Base-by-base conservation (phyloP, 225 moss, liverwort and hornwort genomes). In the Bryoerythrophyllum caledonicum region DNA sequence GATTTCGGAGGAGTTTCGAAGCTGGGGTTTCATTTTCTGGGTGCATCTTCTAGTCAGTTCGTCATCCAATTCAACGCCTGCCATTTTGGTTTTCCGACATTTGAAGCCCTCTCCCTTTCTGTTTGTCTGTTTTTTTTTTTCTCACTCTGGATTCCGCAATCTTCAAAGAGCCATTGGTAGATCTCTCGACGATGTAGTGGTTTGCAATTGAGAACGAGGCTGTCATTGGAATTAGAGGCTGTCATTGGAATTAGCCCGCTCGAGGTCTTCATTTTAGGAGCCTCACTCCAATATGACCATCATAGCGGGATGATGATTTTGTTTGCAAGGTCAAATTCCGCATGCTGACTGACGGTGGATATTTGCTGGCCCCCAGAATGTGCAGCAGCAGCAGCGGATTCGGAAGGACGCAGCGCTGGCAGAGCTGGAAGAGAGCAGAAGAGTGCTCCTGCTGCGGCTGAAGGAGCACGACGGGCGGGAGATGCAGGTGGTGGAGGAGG, bases 401-500 rank as follows among this genome's bases (percentile, higher is more conserved):
- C 94, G 90, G 80, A 97, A 91, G 76, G 94, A 94, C 35, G 80
- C 88, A 20, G 88, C 94, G 38, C 87, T 97, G 67, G 96, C 90
- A 13, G 91, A 91, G 75, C 85, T 97, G 2, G 96, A 97, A 80
- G 94, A 94, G 64, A 97, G 94, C 80, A 74, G 96, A 74, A 74
- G 90, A 70, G 72, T 92, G 30, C 73, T 97, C 48, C 85, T 94
- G 17, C 82, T 85, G 17, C 82, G 88, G 60, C 78, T 97, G 82
- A 97, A 87, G 76, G 87, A 91, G 72, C 96, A 97, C 73, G 90
- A 88, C 58, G 96, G 94, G 2, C 80, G 81, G 66, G 94, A 94
- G 80, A 87, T 84, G 91, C 85, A 91, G 80, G 86, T 97, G 77
- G 94, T 97, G 34, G 86, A 92, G 65, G 96, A 97, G 74, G 96